Evolutionary conservation across 208 protist genomes (phyloP).

Genomic region (Lotmaria passim): DNA sequence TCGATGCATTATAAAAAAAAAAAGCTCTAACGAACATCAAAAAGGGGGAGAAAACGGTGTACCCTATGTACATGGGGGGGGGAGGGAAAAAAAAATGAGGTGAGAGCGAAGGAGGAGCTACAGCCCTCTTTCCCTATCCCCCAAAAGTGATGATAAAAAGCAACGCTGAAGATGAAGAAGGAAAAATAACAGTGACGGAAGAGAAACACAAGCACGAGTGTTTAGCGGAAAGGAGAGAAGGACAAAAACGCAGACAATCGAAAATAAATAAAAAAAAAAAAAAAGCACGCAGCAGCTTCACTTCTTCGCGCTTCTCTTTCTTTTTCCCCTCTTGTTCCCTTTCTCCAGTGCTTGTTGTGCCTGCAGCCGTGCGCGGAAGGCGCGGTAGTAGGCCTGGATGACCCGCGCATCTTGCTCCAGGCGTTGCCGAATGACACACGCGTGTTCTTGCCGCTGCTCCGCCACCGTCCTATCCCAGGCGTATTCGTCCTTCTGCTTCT

Average conservation of each 20-base stretch:
- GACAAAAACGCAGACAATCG: not conserved
- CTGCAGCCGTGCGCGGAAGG: conserved; percentile 58
- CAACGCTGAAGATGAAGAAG: no score
- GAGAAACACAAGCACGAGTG: no score
- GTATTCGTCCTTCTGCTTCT: conserved; percentile 65
- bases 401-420: conserved; percentile 61
- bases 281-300: not conserved
- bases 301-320: conserved; percentile 43
- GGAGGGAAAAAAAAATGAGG: no score
- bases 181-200: no score
- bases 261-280: not conserved
- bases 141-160: no score
- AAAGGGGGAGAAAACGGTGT: no score
- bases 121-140: no score
- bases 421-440: conserved; percentile 45
- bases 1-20: no score
- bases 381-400: conserved; percentile 87
- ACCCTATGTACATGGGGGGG: no score
- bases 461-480: conserved; percentile 74
- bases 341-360: conserved; percentile 48
- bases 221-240: not conserved
- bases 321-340: conserved; percentile 46
- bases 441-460: conserved; percentile 72
- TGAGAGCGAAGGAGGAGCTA: no score
- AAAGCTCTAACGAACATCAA: no score